Base-by-base conservation (phyloP, 306 rosid species). In the Betula pendula region DNA sequence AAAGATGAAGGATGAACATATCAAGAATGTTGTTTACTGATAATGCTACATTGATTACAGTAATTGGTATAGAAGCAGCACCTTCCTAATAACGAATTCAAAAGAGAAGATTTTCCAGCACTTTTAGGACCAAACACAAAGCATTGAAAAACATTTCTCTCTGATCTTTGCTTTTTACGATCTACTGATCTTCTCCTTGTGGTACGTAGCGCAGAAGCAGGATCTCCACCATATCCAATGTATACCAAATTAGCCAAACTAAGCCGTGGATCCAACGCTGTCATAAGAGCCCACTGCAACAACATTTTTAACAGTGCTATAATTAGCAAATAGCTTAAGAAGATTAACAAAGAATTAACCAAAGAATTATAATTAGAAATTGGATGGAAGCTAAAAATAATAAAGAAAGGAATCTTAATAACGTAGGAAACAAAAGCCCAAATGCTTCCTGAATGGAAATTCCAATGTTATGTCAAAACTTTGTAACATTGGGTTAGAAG, bases 211-310 rank as follows among this genome's bases (percentile, higher is more conserved):
- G 93, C 97, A 53, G 94, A 86, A 45, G 90, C 90, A 69, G 93
- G 91, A 88, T 88, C 85, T 17, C 98, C 97, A 59, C 91, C 87
- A 81, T 88, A 95, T 83, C 98, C 98, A 84, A 89, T 82, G 85
- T 92, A 95, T 73, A 89, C 81, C 90, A 95, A 82, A 88, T 95
- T 87, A 17, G 96, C 97, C 89, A 92, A 70, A 84, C 92, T 89
- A 72, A 75, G 72, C 56, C 69, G 81, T 55, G 98, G 97, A 83
- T 95, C 91, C 68, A 89, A 79, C 53, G 88, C 83, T 50, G 98
- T 92, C 98, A 92, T 94, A 71, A 92, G 86, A 80, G 94, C 89
- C 98, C 98, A 94, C 98, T 94, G 96, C 88, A 87, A 75, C 79
- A 69, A 77, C 71, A 73, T 22, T 51, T 27, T 60, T 19, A 35